phyloP scores from a whole-genome alignment of 345 rosid genomes.

The Trapa bicornis region DNA sequence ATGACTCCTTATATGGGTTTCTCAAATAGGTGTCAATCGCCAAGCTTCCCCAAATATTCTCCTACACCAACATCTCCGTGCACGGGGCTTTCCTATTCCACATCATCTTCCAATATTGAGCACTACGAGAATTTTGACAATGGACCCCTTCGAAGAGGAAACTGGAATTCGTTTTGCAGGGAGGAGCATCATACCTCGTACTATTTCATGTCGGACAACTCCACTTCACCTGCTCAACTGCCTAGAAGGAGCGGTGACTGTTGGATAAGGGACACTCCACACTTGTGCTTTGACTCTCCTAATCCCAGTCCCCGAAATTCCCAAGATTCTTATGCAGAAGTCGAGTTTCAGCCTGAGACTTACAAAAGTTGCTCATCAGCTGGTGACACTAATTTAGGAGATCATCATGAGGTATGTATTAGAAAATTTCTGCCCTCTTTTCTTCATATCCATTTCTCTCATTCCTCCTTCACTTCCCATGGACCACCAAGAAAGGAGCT shows the following conservation, averaged over 20 bases:
- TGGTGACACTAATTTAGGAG: neutral
- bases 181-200: constrained; percentile 64
- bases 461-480: neutral
- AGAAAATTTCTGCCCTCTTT: neutral
- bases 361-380: neutral
- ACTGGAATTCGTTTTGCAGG: constrained; percentile 41
- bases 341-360: neutral
- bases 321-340: neutral
- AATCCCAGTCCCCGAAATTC: neutral
- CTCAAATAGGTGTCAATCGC: constrained; percentile 29
- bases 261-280: neutral
- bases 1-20: constrained; percentile 24
- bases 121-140: constrained; percentile 29
- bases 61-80: constrained; percentile 24
- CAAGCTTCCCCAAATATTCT: constrained; percentile 17
- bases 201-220: constrained; percentile 30
- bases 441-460: neutral
- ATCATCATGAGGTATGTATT: constrained; percentile 1
- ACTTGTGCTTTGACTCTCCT: neutral
- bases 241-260: neutral
- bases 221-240: neutral
- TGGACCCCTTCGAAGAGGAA: constrained; percentile 28
- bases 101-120: constrained; percentile 46
- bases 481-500: no score
- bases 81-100: constrained; percentile 32